These are phyloP conservation scores for Cyathus striatus DNA, from an alignment of 768 basidiomycete species.

Conservation along the genomic window DNA sequence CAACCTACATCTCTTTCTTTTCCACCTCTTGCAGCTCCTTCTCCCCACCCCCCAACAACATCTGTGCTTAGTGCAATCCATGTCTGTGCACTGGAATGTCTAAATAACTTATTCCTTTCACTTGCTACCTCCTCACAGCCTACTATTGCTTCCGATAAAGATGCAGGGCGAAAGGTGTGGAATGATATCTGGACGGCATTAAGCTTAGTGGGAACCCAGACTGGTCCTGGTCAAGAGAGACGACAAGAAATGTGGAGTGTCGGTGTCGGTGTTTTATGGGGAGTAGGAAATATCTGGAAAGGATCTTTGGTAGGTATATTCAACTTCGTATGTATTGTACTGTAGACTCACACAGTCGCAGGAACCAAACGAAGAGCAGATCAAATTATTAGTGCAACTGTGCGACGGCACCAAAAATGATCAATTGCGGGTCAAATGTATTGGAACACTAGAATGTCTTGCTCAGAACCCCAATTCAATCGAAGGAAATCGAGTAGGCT, in stretches of 20 bases:
- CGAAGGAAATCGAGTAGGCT: conserved; percentile 57
- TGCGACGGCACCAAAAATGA: conserved; percentile 52
- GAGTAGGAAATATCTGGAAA: conserved; percentile 73
- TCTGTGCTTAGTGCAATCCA: conserved; percentile 82
- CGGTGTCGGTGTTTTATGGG: conserved; percentile 83
- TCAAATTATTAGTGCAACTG: conserved; percentile 60
- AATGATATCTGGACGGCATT: conserved; percentile 61
- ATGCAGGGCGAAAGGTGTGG: conserved; percentile 56
- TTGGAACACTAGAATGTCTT: conserved; percentile 82
- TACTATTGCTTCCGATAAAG: conserved; percentile 36
- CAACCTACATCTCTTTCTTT: conserved; percentile 81
- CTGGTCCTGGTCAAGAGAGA: conserved; percentile 58
- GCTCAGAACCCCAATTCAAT: conserved; percentile 64
- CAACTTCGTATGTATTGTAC: neutral
- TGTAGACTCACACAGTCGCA: conserved; percentile 12
- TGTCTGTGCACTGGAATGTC: conserved; percentile 79
- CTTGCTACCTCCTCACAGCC: conserved; percentile 45
- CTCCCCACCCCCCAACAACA: conserved; percentile 84
- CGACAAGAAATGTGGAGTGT: conserved; percentile 75
- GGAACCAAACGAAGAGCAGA: conserved; percentile 58
- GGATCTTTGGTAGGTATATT: conserved; percentile 48
- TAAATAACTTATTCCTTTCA: conserved; percentile 86
- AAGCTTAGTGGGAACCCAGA: conserved; percentile 52
- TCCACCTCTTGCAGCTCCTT: conserved; percentile 62
- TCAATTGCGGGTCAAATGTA: conserved; percentile 63